phyloP scores from a whole-genome alignment of 2,329 filamentous ascomycete genomes.

The Mycosphaerelloides madeirae region DNA sequence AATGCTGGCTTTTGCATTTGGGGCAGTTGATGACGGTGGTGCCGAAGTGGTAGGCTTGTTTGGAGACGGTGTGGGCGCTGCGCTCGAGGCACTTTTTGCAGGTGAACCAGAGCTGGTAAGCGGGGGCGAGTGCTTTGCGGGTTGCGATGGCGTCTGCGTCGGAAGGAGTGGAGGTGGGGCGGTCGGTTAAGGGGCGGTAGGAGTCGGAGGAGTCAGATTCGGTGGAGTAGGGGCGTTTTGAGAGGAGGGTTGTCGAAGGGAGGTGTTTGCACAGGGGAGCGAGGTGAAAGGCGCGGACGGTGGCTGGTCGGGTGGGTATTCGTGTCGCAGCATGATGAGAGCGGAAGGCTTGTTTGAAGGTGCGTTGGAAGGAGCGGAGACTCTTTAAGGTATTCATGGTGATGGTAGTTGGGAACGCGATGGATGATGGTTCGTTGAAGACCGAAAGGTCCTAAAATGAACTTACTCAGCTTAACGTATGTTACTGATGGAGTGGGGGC shows the following conservation, averaged over 20 bases:
- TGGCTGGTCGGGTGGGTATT: conserved; percentile 5
- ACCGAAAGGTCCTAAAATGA: too few species aligned
- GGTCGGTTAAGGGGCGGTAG: conserved; percentile 28
- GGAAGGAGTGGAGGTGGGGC: conserved; percentile 15
- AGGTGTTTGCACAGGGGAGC: conserved; percentile 7
- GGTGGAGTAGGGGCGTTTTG: conserved; percentile 11
- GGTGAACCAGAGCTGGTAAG: conserved; percentile 87
- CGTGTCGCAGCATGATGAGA: conserved; percentile 21
- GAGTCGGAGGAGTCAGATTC: background rate
- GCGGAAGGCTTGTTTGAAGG: conserved; percentile 32
- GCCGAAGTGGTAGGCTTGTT: conserved; percentile 91
- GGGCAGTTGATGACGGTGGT: conserved; percentile 88
- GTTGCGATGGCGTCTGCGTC: conserved; percentile 33
- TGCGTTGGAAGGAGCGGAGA: conserved; percentile 32
- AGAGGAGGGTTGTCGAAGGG: conserved; percentile 7
- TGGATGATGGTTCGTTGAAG: background rate
- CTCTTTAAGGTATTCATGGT: conserved; percentile 16
- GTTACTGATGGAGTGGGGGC: too few species aligned
- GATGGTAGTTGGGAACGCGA: background rate
- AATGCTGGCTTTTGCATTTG: conserved; percentile 75
- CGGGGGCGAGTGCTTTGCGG: conserved; percentile 51
- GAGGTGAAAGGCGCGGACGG: conserved; percentile 13
- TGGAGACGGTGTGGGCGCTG: conserved; percentile 80
- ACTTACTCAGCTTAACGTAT: conserved; percentile 2
- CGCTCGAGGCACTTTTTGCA: conserved; percentile 72